A percentile compares a stretch with the other conserved stretches of the same genome.
Evolutionary conservation across 139 green algal genomes (phyloP).

Genomic region (Dunaliella sp.): DNA sequence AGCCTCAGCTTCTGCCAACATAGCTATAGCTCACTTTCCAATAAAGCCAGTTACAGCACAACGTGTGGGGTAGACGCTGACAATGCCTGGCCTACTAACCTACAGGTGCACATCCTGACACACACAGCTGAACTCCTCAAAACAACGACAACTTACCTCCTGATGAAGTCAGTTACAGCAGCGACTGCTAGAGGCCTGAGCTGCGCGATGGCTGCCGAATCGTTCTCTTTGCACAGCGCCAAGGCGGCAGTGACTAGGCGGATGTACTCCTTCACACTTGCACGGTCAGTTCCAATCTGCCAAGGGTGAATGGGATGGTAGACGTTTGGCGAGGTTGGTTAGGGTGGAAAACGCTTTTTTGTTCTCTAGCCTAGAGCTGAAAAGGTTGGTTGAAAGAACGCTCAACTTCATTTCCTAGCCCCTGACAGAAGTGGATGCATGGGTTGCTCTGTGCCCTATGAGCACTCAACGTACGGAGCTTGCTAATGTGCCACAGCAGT

Average conservation of each 20-base stretch:
- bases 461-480: too few relatives aligned
- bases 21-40: not conserved
- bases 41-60: not conserved
- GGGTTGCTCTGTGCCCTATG: too few relatives aligned
- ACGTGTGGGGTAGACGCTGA: not conserved
- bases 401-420: too few relatives aligned
- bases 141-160: too few relatives aligned
- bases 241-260: slow-evolving; percentile 38
- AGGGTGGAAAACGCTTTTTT: too few relatives aligned
- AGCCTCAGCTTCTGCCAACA: not conserved
- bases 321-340: too few relatives aligned
- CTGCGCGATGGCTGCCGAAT: slow-evolving; percentile 27
- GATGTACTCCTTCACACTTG: slow-evolving; percentile 41
- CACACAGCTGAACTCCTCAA: too few relatives aligned
- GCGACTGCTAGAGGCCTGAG: slow-evolving; percentile 28
- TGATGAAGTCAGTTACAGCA: slow-evolving; percentile 16
- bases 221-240: slow-evolving; percentile 15
- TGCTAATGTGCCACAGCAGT: too few relatives aligned
- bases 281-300: slow-evolving; percentile 44
- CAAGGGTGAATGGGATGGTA: too few relatives aligned
- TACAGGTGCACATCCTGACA: not conserved
- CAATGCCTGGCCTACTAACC: not conserved
- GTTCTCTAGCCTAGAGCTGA: too few relatives aligned
- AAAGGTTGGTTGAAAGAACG: too few relatives aligned
- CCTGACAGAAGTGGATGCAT: too few relatives aligned